Evolutionary conservation across 768 basidiomycete species (phyloP).

Genomic region (Lentinula sp.): DNA sequence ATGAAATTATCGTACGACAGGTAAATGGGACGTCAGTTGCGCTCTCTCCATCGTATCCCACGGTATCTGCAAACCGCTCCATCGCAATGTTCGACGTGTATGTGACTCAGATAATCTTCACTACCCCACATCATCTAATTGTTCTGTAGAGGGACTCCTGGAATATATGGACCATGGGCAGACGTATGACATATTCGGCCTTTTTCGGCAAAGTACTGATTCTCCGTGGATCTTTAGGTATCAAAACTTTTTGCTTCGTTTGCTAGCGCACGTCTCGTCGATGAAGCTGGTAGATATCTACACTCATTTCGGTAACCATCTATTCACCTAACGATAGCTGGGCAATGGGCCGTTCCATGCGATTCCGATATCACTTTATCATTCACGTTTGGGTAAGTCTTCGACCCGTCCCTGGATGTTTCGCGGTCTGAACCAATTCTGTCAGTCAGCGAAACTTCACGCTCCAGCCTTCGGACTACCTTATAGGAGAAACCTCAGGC

Average conservation of each 20-base stretch:
- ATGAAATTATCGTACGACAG: conserved; percentile 22
- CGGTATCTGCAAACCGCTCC: conserved; percentile 44
- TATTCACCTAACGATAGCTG: conserved; percentile 26
- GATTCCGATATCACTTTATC: conserved; percentile 50
- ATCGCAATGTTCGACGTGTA: conserved; percentile 73
- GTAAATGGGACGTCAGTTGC: conserved; percentile 48
- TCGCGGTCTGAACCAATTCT: not conserved
- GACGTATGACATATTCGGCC: conserved; percentile 41
- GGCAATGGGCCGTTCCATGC: conserved; percentile 77
- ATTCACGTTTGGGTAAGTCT: conserved; percentile 62
- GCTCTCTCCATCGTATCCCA: conserved; percentile 61
- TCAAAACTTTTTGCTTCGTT: conserved; percentile 57
- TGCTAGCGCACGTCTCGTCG: conserved; percentile 62
- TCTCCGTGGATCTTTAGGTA: conserved; percentile 37
- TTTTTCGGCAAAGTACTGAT: conserved; percentile 1
- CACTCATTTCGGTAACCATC: not conserved
- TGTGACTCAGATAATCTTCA: conserved; percentile 17
- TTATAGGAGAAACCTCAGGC: conserved; percentile 63
- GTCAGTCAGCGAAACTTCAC: conserved; percentile 46
- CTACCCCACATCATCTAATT: not conserved
- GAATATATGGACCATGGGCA: conserved; percentile 72
- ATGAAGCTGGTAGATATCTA: conserved; percentile 31
- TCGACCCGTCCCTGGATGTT: not conserved
- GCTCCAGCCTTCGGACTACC: conserved; percentile 68
- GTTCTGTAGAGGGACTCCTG: conserved; percentile 51